Evolutionary conservation across 495 filamentous ascomycete species (phyloP).

Genomic region (Chaetomium fimeti): DNA sequence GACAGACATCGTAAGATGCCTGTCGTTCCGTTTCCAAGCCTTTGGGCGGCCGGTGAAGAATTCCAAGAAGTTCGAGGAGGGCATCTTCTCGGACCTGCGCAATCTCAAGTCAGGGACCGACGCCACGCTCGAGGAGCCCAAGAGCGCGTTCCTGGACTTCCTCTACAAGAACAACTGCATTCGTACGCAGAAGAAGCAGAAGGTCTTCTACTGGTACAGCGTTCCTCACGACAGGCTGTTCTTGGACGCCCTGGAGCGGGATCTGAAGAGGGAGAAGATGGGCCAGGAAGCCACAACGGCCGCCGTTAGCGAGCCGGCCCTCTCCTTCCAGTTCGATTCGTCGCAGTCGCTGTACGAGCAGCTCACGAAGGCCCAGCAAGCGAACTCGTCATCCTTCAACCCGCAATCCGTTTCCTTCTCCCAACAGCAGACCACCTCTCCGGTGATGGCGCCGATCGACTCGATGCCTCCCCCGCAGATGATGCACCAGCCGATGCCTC

Average conservation of each 20-base stretch:
- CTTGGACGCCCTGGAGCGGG: conserved; percentile 93
- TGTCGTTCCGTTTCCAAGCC: conserved; percentile 97
- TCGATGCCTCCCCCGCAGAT: conserved; percentile 70
- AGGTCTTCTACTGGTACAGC: conserved; percentile 99
- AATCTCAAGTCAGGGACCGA: conserved; percentile 98
- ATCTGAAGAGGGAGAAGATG: conserved; percentile 99
- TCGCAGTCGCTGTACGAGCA: conserved; percentile 99
- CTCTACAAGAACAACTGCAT: conserved; percentile 99
- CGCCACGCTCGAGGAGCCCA: conserved; percentile 97
- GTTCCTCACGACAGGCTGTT: conserved; percentile 97
- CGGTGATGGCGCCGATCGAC: conserved; percentile 84
- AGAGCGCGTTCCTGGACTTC: conserved; percentile 97
- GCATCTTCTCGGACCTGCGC: conserved; percentile 97
- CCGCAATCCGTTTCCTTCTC: conserved; percentile 78
- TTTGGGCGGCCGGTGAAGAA: conserved; percentile 99
- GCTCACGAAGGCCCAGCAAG: conserved; percentile 98
- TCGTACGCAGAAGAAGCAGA: conserved; percentile 99
- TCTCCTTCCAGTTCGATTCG: conserved; percentile 98
- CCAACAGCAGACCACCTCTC: conserved; percentile 71
- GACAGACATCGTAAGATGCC: conserved; percentile 96
- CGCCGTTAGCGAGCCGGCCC: conserved; percentile 90
- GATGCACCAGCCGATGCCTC: conserved; percentile 34
- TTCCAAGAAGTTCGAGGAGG: conserved; percentile 99
- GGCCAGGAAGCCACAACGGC: conserved; percentile 95
- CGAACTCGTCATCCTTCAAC: conserved; percentile 93